Conservation (phyloP, 371 early-diverging fungal species). For the Saksenaea oblongispora region DNA sequence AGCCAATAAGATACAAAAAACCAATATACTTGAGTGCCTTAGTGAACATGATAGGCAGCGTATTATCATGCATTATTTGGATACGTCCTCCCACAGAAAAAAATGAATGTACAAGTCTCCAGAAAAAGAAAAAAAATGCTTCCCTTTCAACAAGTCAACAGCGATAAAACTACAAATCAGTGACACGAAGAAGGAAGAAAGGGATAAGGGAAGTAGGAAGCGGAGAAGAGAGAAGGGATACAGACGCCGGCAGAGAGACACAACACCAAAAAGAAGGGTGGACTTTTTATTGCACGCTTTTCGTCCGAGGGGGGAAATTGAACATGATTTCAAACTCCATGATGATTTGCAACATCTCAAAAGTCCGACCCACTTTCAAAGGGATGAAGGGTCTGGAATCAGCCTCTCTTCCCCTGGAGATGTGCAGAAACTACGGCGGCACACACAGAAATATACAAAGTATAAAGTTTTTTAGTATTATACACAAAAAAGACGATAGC, state of each 20-base stretch:
- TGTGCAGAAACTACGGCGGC: not conserved
- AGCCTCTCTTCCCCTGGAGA: not conserved
- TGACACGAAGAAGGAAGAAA: no score
- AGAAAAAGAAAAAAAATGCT: no score
- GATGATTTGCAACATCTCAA: not conserved
- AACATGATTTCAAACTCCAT: constrained; percentile 1
- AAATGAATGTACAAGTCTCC: no score
- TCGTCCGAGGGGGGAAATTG: constrained; percentile 1
- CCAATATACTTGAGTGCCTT: constrained; percentile 25
- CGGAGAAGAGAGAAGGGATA: not conserved
- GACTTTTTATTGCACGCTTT: not conserved
- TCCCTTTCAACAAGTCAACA: no score
- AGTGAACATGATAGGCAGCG: constrained; percentile 4
- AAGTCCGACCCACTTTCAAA: constrained; percentile 1
- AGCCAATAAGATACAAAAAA: constrained; percentile 25
- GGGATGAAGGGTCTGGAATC: constrained; percentile 3
- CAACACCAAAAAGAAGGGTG: not conserved
- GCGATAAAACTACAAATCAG: no score
- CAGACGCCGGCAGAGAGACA: no score
- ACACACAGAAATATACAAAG: no score
- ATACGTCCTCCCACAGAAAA: no score
- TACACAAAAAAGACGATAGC: not conserved
- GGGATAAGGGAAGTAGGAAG: not conserved
- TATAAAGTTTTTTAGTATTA: not conserved
- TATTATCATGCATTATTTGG: constrained; percentile 16